Evolutionary conservation across 2,329 filamentous ascomycete species (phyloP).

Genomic region (Fusarium dlaminii): DNA sequence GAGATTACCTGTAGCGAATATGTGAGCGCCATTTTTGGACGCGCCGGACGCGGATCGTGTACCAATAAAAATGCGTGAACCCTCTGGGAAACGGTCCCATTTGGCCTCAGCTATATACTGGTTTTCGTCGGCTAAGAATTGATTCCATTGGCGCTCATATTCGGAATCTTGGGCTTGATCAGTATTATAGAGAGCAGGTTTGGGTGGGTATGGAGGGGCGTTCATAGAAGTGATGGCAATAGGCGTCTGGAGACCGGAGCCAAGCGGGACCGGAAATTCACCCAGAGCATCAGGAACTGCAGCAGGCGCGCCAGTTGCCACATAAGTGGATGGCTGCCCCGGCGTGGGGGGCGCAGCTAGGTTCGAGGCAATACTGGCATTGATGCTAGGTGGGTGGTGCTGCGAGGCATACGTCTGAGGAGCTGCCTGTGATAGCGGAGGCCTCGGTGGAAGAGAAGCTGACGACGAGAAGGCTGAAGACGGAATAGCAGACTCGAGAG

Average conservation of each 20-base stretch:
- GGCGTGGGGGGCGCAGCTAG: slow-evolving; percentile 45
- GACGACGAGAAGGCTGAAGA: slow-evolving; percentile 49
- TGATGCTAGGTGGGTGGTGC: slow-evolving; percentile 47
- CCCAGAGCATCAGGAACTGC: slow-evolving; percentile 46
- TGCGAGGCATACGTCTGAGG: slow-evolving; percentile 52
- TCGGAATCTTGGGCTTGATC: slow-evolving; percentile 53
- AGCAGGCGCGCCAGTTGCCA: slow-evolving; percentile 46
- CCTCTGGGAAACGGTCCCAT: slow-evolving; percentile 83
- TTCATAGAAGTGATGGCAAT: slow-evolving; percentile 44
- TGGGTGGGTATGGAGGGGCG: slow-evolving; percentile 46
- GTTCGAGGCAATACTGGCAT: slow-evolving; percentile 44
- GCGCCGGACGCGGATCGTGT: slow-evolving; percentile 49
- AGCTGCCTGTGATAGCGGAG: slow-evolving; percentile 52
- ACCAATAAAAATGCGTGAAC: slow-evolving; percentile 85
- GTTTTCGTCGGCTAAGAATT: slow-evolving; percentile 77
- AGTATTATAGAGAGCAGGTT: slow-evolving; percentile 41
- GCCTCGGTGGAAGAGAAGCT: slow-evolving; percentile 59
- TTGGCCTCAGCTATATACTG: slow-evolving; percentile 80
- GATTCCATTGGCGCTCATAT: slow-evolving; percentile 74
- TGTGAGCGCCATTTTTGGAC: slow-evolving; percentile 38
- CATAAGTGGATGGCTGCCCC: slow-evolving; percentile 48
- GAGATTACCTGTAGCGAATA: slow-evolving; percentile 75
- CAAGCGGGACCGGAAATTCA: slow-evolving; percentile 44
- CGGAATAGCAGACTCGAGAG: slow-evolving; percentile 39
- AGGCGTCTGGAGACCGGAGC: slow-evolving; percentile 44